Base-by-base conservation (phyloP, 176 grass and related monocot species). In the Bolboschoenus planiculmis region DNA sequence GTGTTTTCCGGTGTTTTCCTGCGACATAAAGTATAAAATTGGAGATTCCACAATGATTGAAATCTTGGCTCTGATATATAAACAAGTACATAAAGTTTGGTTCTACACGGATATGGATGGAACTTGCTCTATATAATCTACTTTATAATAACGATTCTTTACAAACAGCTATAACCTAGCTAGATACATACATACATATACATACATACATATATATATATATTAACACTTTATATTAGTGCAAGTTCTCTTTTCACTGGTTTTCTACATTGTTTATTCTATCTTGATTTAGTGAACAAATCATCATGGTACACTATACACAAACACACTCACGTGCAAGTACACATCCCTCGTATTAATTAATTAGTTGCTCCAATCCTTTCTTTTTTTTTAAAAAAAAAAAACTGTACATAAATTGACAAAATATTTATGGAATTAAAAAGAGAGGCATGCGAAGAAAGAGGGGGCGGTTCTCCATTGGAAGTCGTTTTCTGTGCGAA, bases 401-500 rank as follows among this genome's bases (percentile, higher is more conserved):
- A n/a, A n/a, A 70, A 85, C 78, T 27, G 37, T 4, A 30, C 78
- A 70, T 68, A 84, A 78, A 78, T 71, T 90, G 73, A 80, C n/a
- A n/a, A 65, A 34, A 31, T 51, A 84, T 60, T 59, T 18, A 70
- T 86, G 48, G 47, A 84, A 83, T 83, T 51, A 71, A 85, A n/a
- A 87, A 85, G 80, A 73, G 67, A 86, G 63, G 79, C 92, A 91
- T 91, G 89, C 92, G 85, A 82, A 88, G 85, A 94, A 94, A 94
- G 87, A 89, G 5, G 31, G 11, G 79, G 58, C 71, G 81, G 85
- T 72, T 82, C 78, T 53, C 62, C 60, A 73, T 87, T 80, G 65
- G 55, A 87, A 57, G 40, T 44, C 63, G 71, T 85, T 87, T 71
- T 87, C 86, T 60, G 46, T 73, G 54, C 27, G 75, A 90, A 84